A percentile compares a stretch with the other conserved stretches of the same genome.
These are phyloP conservation scores for Starmera amethionina DNA, from an alignment of 805 yeast genomes.

Conservation along the genomic window DNA sequence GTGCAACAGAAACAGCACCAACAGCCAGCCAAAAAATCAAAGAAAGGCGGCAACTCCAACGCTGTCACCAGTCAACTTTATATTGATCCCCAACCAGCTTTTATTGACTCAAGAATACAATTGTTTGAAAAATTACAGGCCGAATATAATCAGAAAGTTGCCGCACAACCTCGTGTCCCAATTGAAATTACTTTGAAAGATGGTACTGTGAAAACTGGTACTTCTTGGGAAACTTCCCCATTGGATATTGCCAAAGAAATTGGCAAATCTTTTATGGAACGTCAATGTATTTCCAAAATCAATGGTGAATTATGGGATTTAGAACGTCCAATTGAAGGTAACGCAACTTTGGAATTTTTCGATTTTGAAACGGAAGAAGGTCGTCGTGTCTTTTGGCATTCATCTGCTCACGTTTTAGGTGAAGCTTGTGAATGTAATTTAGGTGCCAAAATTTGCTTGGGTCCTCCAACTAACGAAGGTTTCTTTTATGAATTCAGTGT, in stretches of 20 bases:
- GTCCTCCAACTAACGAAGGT: constrained; percentile 98
- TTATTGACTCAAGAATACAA: constrained; percentile 67
- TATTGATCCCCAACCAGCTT: constrained; percentile 74
- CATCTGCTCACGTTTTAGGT: constrained; percentile 96
- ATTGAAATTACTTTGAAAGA: constrained; percentile 80
- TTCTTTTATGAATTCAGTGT: constrained; percentile 95
- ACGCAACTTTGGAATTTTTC: constrained; percentile 61
- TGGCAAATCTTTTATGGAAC: constrained; percentile 81
- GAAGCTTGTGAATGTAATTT: constrained; percentile 95
- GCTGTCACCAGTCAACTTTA: constrained; percentile 28
- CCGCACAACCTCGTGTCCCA: constrained; percentile 49
- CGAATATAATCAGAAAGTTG: constrained; percentile 63
- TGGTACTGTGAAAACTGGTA: constrained; percentile 70
- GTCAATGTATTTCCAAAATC: constrained; percentile 85
- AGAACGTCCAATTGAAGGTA: constrained; percentile 82
- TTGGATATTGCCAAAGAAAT: constrained; percentile 74
- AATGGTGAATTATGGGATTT: constrained; percentile 91
- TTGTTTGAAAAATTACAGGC: constrained; percentile 75
- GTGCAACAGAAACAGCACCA: constrained; percentile 19
- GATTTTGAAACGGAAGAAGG: constrained; percentile 95
- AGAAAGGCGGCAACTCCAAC: constrained; percentile 30
- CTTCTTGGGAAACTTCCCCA: constrained; percentile 86
- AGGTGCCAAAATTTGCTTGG: constrained; percentile 88
- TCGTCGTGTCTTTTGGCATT: constrained; percentile 95
- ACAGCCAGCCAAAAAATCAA: constrained; percentile 24